Percentiles rank a stretch among this genome's conserved stretches.
These are phyloP conservation scores for Metarhizium sp. DNA, from an alignment of 2,329 filamentous ascomycete genomes.

Conservation along the genomic window DNA sequence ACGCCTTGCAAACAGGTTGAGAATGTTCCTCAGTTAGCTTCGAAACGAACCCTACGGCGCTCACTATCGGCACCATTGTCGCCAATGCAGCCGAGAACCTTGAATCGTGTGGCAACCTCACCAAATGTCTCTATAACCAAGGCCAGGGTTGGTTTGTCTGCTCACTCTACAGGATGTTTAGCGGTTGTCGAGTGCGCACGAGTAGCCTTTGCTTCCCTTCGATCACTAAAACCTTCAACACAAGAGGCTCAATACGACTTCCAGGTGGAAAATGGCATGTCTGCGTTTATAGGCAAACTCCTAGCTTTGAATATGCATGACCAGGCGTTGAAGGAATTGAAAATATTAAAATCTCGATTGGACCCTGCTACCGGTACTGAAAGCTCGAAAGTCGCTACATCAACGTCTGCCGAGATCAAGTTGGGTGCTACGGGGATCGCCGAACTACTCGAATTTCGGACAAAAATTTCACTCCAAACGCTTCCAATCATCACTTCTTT, in stretches of 20 bases:
- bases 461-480: slow-evolving; percentile 30
- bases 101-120: slow-evolving; percentile 51
- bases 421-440: slow-evolving; percentile 30
- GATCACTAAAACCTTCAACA: slow-evolving; percentile 44
- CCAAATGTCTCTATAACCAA: slow-evolving; percentile 29
- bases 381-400: slow-evolving; percentile 22
- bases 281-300: slow-evolving; percentile 58
- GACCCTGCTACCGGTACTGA: slow-evolving; percentile 27
- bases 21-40: slow-evolving; percentile 22
- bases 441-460: slow-evolving; percentile 54
- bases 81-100: slow-evolving; percentile 50
- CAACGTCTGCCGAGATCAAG: slow-evolving; percentile 19
- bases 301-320: slow-evolving; percentile 55
- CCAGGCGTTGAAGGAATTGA: slow-evolving; percentile 60
- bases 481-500: slow-evolving; percentile 50
- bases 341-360: slow-evolving; percentile 54
- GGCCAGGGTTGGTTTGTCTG: slow-evolving; percentile 16
- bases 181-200: slow-evolving; percentile 61
- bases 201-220: slow-evolving; percentile 55
- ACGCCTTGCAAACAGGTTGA: slow-evolving; percentile 24
- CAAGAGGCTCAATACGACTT: slow-evolving; percentile 48
- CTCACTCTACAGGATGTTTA: slow-evolving; percentile 35
- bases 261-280: slow-evolving; percentile 66
- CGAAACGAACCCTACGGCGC: slow-evolving; percentile 37
- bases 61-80: slow-evolving; percentile 50